A percentile compares a stretch with the other conserved stretches of the same genome.
phyloP scores from a whole-genome alignment of 139 green algal species.

The Closterium sp. region DNA sequence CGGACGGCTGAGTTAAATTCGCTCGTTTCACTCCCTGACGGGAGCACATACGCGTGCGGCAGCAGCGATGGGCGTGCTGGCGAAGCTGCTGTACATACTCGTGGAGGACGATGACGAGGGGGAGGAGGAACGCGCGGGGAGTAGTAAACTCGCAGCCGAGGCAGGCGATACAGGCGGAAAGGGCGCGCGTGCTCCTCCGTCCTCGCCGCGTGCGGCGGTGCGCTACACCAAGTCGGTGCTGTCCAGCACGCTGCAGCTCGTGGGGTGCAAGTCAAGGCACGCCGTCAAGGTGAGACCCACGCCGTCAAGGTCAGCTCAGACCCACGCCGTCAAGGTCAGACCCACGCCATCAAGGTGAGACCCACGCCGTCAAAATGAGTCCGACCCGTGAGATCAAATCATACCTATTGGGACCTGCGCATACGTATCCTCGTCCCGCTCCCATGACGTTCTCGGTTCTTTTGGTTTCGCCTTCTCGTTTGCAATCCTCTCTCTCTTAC shows the following conservation, averaged over 20 bases:
- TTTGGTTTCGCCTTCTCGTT: too few relatives aligned
- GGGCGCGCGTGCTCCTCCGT: too few relatives aligned
- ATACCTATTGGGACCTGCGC: neutral
- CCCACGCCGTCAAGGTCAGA: too few relatives aligned
- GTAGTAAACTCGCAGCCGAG: neutral
- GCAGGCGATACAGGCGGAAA: neutral
- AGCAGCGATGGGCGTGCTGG: neutral
- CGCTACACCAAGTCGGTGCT: constrained; percentile 72
- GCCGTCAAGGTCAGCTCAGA: too few relatives aligned
- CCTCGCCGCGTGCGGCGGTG: neutral
- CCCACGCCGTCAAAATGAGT: constrained; percentile 65
- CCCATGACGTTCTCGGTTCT: neutral
- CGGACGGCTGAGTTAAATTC: neutral
- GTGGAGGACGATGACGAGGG: neutral
- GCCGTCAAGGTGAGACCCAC: constrained; percentile 65
- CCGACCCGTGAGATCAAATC: too few relatives aligned
- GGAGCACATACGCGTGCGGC: neutral
- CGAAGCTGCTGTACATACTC: neutral
- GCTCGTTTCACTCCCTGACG: neutral
- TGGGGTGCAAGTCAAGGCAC: constrained; percentile 76
- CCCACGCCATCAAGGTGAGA: too few relatives aligned
- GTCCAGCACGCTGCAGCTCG: constrained; percentile 66
- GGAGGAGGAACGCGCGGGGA: neutral
- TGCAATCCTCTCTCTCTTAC: too few relatives aligned
- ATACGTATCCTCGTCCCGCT: neutral